These are phyloP conservation scores for Asterochloris erici DNA, from an alignment of 139 green algal genomes.

Conservation along the genomic window DNA sequence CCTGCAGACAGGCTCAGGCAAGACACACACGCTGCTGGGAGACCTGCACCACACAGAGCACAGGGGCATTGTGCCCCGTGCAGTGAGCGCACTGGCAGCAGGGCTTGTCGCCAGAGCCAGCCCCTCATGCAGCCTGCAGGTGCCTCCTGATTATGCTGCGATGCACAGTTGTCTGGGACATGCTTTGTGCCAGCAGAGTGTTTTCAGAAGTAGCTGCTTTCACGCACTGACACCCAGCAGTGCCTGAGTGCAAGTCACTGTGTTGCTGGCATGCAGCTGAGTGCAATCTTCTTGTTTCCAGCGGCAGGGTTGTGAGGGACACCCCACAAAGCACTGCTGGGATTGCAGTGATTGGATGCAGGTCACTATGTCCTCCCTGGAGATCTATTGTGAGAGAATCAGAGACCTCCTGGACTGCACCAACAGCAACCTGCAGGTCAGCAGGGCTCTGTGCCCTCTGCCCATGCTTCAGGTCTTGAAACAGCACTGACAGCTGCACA, in stretches of 20 bases:
- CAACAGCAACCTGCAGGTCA: conserved; percentile 47
- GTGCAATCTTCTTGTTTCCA: no score
- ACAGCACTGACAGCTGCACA: no score
- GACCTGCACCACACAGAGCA: conserved; percentile 9
- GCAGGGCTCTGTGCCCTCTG: not conserved
- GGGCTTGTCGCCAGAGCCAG: conserved; percentile 29
- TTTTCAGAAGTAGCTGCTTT: not conserved
- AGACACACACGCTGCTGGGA: conserved; percentile 76
- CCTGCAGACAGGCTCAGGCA: conserved; percentile 60
- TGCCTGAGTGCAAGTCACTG: not conserved
- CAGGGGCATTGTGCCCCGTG: conserved; percentile 60
- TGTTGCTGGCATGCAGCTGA: not conserved
- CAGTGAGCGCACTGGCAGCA: conserved; percentile 40
- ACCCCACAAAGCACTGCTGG: no score
- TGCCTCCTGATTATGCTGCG: not conserved
- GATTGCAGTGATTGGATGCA: not conserved
- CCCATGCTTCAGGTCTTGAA: not conserved
- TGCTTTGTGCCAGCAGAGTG: not conserved
- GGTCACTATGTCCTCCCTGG: conserved; percentile 52
- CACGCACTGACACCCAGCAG: not conserved
- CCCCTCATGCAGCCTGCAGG: not conserved
- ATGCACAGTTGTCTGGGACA: not conserved
- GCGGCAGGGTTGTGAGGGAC: not conserved
- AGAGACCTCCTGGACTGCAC: conserved; percentile 60
- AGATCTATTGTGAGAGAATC: conserved; percentile 82